Base-by-base conservation (phyloP, 495 filamentous ascomycete species). In the Clavariopsis aquatica region DNA sequence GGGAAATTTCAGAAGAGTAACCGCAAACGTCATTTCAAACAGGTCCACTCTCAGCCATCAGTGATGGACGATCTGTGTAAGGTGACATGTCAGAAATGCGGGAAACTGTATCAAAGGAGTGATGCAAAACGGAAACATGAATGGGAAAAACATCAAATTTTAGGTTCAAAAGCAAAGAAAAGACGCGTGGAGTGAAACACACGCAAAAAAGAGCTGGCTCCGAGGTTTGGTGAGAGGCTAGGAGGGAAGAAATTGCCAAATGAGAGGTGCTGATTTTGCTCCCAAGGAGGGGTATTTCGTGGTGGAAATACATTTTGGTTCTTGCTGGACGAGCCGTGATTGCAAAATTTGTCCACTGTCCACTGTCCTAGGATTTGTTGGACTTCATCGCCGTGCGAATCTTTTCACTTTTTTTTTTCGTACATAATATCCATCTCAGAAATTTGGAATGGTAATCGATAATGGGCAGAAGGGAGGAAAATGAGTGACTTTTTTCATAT, bases 51-150 rank as follows among this genome's bases (percentile, higher is more conserved):
- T 17, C 38, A 7, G 15, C 38, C 38, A 43, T 9, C 6, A 43
- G 38, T 17, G 12, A 29, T 38, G 6, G 52, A 38, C 36, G 28
- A 20, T 24, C 31, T 12, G 54, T 7, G 20, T 19, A 24, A 60
- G 17, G 26, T 31, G 1, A 31, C 13, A 10, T 55, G 49, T 36
- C 36, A 28, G 13, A 13, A 9, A 34, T 66, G 63, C 34, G 23
- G 31, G 2, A 46, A 20, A 17, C 4, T 10, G 1, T 66, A 53
- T 38, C 43, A 34, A 23, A 41, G 63, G 24, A 41, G 29, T 10
- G 63, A 66, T 28, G 63, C 63, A 2, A 38, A 36, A 13, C 46
- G 49, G 26, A 66, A 66, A 45, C 63, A 66, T 31, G 63, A 66
- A 34, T 66, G 63, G 63, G 54, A 66, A 49, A 53, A 66, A 12